Conservation (phyloP, 768 basidiomycete genomes). For the Termitomyces sp. region DNA sequence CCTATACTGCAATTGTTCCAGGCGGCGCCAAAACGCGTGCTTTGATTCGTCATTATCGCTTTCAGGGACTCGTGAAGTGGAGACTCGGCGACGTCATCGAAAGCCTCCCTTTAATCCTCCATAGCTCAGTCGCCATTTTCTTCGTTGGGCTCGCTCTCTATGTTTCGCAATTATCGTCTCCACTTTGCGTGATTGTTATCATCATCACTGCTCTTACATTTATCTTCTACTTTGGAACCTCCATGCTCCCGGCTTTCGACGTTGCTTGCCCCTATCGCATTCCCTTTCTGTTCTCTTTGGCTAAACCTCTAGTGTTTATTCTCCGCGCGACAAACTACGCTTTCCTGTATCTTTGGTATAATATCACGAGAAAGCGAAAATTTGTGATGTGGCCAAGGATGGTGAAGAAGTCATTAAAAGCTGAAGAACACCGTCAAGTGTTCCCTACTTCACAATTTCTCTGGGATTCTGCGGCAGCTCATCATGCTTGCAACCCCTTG, state of each 20-base stretch:
- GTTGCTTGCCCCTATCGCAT: not conserved
- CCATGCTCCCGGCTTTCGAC: not conserved
- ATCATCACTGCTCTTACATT: not conserved
- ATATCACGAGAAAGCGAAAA: not conserved
- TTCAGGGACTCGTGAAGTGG: slow-evolving; percentile 9
- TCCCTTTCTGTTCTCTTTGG: not conserved
- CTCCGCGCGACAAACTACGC: not conserved
- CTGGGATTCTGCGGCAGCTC: not conserved
- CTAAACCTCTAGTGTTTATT: not conserved
- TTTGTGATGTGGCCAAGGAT: not conserved
- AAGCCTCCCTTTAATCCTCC: slow-evolving; percentile 12
- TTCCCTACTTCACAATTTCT: not conserved
- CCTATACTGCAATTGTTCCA: slow-evolving; percentile 1
- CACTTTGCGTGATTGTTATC: not conserved
- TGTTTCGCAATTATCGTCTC: not conserved
- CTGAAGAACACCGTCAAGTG: not conserved
- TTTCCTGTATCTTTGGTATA: too few species aligned
- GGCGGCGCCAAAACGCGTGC: slow-evolving; percentile 1
- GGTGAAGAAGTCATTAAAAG: not conserved
- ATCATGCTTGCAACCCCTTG: not conserved
- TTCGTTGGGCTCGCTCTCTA: slow-evolving; percentile 12
- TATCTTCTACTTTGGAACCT: not conserved
- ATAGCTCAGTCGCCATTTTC: slow-evolving; percentile 14
- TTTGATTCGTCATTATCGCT: slow-evolving; percentile 5
- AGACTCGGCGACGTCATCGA: slow-evolving; percentile 6